phyloP scores from a whole-genome alignment of 805 yeast genomes.

The Myxozyma sirexii region DNA sequence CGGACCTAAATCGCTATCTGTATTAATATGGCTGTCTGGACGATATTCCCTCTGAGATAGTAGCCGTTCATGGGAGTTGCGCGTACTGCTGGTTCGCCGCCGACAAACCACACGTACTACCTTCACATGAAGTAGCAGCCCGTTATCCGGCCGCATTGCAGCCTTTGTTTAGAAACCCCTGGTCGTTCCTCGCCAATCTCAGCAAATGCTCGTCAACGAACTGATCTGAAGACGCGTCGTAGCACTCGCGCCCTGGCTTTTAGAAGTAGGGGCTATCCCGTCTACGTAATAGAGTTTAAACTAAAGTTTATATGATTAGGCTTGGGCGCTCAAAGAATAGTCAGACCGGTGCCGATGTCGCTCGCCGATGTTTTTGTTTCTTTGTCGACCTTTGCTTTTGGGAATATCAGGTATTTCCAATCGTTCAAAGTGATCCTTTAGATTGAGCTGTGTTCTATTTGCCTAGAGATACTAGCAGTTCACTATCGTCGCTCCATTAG shows the following conservation, averaged over 20 bases:
- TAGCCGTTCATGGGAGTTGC: background rate
- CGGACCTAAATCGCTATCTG: background rate
- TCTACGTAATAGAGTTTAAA: background rate
- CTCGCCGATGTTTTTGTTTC: conserved; percentile 3
- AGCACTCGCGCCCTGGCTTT: background rate
- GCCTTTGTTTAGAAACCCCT: too few species aligned
- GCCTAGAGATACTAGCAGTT: too few species aligned
- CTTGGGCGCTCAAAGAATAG: background rate
- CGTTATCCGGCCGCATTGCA: background rate
- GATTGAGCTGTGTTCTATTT: too few species aligned
- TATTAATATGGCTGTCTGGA: background rate
- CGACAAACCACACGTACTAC: background rate
- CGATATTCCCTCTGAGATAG: background rate
- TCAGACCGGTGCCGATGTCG: conserved; percentile 6
- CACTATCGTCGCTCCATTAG: too few species aligned
- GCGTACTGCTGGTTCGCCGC: background rate
- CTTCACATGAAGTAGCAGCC: conserved; percentile 4
- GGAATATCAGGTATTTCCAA: background rate
- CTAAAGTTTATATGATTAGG: background rate
- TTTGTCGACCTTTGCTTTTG: background rate
- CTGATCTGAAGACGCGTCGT: background rate
- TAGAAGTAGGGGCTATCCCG: too few species aligned
- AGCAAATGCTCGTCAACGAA: too few species aligned
- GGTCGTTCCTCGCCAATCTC: too few species aligned
- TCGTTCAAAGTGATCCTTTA: too few species aligned